Percentiles rank a stretch among this genome's conserved stretches.
phyloP scores from a whole-genome alignment of 352 stramenopile genomes.

The Blastocystis sp. region DNA sequence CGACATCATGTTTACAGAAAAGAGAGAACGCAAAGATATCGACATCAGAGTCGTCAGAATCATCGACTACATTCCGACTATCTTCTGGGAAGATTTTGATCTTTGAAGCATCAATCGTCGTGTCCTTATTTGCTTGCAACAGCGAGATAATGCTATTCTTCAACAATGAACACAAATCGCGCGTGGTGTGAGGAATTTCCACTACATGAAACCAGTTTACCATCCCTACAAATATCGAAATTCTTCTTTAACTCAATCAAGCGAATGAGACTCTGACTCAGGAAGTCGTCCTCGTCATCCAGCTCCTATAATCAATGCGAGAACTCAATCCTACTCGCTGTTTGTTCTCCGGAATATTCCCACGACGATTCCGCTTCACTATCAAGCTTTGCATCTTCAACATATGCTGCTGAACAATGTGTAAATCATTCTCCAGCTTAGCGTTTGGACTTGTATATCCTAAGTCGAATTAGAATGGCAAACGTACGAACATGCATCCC shows the following conservation, averaged over 20 bases:
- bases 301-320: not conserved
- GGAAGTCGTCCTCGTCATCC: conserved; percentile 58
- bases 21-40: conserved; percentile 20
- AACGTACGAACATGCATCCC: conserved; percentile 29
- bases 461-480: not conserved
- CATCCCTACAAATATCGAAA: conserved; percentile 6
- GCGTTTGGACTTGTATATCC: conserved; percentile 59
- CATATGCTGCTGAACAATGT: conserved; percentile 60
- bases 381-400: conserved; percentile 55
- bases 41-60: not conserved
- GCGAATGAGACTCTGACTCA: conserved; percentile 55
- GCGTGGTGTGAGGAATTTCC: conserved; percentile 12
- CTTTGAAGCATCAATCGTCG: not conserved
- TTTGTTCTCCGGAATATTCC: conserved; percentile 57
- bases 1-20: not conserved
- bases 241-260: conserved; percentile 15
- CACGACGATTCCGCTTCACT: conserved; percentile 41
- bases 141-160: conserved; percentile 37
- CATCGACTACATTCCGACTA: not conserved
- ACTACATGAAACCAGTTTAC: not conserved
- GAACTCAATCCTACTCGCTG: not conserved
- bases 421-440: conserved; percentile 59
- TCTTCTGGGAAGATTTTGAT: conserved; percentile 43
- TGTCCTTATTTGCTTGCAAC: conserved; percentile 27
- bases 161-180: conserved; percentile 31